Conservation (phyloP, 345 rosid species). For the Syzygium oleosum region DNA sequence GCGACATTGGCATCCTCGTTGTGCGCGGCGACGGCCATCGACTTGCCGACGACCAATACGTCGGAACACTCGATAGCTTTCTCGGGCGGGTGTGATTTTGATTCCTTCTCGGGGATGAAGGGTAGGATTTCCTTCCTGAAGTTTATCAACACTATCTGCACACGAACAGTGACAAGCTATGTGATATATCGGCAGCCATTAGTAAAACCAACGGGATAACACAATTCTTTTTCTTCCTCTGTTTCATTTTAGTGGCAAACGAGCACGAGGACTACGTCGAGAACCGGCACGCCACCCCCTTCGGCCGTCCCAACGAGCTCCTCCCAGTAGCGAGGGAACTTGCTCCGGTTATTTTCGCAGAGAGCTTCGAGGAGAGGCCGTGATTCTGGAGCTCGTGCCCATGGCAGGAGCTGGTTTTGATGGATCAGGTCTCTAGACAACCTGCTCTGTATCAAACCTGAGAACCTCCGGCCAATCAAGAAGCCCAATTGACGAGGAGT, state of each 20-base stretch:
- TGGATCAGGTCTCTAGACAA: slow-evolving; percentile 37
- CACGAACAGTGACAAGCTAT: neutral
- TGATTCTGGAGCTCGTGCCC: slow-evolving; percentile 19
- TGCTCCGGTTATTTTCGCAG: slow-evolving; percentile 23
- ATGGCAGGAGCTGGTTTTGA: slow-evolving; percentile 44
- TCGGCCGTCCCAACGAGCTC: slow-evolving; percentile 49
- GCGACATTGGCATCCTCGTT: slow-evolving; percentile 55
- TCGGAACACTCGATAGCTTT: slow-evolving; percentile 35
- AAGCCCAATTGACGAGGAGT: slow-evolving; percentile 36
- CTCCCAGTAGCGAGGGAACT: slow-evolving; percentile 44
- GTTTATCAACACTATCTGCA: slow-evolving; percentile 47
- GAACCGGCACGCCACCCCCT: slow-evolving; percentile 44
- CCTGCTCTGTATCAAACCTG: slow-evolving; percentile 31
- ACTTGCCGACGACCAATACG: slow-evolving; percentile 31
- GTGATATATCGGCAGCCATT: neutral
- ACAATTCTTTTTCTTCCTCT: neutral
- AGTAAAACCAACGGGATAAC: neutral
- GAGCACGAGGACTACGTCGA: slow-evolving; percentile 21
- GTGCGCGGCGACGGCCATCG: slow-evolving; percentile 48
- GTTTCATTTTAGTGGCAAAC: neutral
- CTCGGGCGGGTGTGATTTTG: neutral
- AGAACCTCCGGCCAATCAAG: slow-evolving; percentile 40
- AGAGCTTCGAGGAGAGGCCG: slow-evolving; percentile 23
- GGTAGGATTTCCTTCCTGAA: slow-evolving; percentile 65
- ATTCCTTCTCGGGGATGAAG: slow-evolving; percentile 27